Evolutionary conservation across 2,329 filamentous ascomycete genomes (phyloP).

Genomic region (Diaporthe citriasiana): DNA sequence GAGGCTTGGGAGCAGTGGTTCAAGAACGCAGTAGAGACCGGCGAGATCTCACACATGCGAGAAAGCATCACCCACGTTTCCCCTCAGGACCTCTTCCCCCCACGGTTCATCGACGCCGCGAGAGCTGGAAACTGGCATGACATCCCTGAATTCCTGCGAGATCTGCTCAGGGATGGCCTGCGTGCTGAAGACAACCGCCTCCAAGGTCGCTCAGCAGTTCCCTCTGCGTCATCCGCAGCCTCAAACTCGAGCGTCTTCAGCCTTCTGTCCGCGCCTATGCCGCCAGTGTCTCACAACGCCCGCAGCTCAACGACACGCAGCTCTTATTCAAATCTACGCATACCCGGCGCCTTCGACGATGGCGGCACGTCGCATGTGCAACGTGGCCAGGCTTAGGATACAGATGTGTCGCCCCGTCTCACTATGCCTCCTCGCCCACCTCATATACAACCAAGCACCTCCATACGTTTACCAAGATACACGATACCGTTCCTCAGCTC

Average conservation of each 20-base stretch:
- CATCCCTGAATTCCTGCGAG: constrained; percentile 69
- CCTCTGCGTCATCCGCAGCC: constrained; percentile 42
- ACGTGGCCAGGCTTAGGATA: constrained; percentile 37
- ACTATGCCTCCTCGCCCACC: constrained; percentile 25
- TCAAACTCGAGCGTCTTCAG: constrained; percentile 35
- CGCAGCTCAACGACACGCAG: constrained; percentile 31
- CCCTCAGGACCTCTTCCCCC: constrained; percentile 58
- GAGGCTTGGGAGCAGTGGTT: constrained; percentile 83
- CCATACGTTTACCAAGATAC: not conserved
- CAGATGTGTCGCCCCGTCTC: not conserved
- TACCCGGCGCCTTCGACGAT: constrained; percentile 40
- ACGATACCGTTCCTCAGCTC: not conserved
- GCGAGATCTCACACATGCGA: constrained; percentile 58
- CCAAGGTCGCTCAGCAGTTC: constrained; percentile 38
- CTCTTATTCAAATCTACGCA: constrained; percentile 36
- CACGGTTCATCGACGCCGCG: constrained; percentile 67
- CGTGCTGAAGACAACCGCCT: constrained; percentile 53
- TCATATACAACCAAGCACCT: not conserved
- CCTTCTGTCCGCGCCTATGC: constrained; percentile 35
- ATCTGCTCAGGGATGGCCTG: constrained; percentile 64
- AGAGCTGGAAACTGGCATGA: constrained; percentile 70
- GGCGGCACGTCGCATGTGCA: constrained; percentile 34
- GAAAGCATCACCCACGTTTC: constrained; percentile 52
- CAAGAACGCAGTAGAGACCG: constrained; percentile 77
- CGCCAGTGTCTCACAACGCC: constrained; percentile 17